Percentiles rank a stretch among this genome's conserved stretches.
These are phyloP conservation scores for Drechslerella coelobrocha DNA, from an alignment of 2,329 filamentous ascomycete species.

Conservation along the genomic window DNA sequence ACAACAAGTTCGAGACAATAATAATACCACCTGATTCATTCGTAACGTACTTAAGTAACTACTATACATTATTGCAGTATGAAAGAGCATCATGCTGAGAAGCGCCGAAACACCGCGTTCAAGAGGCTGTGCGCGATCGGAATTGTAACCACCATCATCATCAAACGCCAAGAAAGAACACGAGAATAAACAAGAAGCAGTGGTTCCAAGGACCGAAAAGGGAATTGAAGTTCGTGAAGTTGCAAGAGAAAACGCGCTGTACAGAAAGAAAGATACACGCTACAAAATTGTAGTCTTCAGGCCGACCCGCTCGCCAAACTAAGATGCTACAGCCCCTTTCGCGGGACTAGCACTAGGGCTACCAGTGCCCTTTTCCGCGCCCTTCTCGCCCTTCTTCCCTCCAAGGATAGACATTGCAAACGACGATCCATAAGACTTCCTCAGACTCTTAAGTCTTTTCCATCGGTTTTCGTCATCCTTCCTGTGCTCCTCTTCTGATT, in stretches of 20 bases:
- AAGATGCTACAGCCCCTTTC: slow-evolving; percentile 40
- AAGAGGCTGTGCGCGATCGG: not conserved
- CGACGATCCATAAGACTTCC: slow-evolving; percentile 53
- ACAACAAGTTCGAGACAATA: too few relatives aligned
- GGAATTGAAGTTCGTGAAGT: not conserved
- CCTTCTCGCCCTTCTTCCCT: slow-evolving; percentile 46
- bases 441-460: slow-evolving; percentile 54
- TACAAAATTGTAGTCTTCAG: not conserved
- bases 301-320: slow-evolving; percentile 34
- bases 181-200: too few relatives aligned
- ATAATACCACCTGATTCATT: too few relatives aligned
- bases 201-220: not conserved
- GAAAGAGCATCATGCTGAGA: not conserved
- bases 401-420: slow-evolving; percentile 48
- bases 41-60: not conserved
- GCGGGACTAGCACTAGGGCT: slow-evolving; percentile 14
- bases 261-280: slow-evolving; percentile 5
- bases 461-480: slow-evolving; percentile 53
- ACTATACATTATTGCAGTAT: slow-evolving; percentile 4
- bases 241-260: not conserved
- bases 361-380: slow-evolving; percentile 5
- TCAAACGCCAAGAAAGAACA: not conserved
- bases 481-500: slow-evolving; percentile 44
- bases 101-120: not conserved
- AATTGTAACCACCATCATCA: not conserved